Base-by-base conservation (phyloP, 2,329 filamentous ascomycete species). In the Neonectria hederae region DNA sequence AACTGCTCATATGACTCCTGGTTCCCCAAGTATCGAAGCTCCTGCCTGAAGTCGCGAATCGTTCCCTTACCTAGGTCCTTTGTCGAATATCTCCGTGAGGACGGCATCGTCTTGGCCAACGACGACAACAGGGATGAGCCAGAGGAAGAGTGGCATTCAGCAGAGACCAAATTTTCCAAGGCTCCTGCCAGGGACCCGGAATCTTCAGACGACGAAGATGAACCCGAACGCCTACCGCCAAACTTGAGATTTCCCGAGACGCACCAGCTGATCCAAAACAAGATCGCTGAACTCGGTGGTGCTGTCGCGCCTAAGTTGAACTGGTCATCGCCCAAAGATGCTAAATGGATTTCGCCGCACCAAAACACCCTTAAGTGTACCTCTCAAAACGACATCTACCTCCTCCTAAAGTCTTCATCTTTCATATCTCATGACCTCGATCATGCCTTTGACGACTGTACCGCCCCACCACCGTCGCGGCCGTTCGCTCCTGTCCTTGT, bases 271-370 rank as follows among this genome's bases (percentile, higher is more conserved):
- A 93, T 99, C 77, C 91, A 90, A 76, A 83, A 87, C 24, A 92
- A 87, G 45, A 97, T 99, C 66, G 80, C 84, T 13, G 91, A 94
- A 72, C 86, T 98, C 1, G 94, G 93, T 17, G 95, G 95, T 63
- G 89, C 90, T 65, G 94, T 97, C 9, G 90, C 92, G 2, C 96
- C 96, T 0, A 99, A 99, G 79, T 83, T 99, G 51, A 98, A 98
- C 82, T 99, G 96, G 96, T 97, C 94, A 6, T 90, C 94, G 4
- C 96, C 96, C 4, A 97, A 97, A 78, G 96, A 99, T 76, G 96
- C 96, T 9, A 93, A 92, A 22, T 97, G 94, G 91, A 97, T 99
- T 78, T 89, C 86, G 80, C 90, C 80, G 80, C 77, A 95, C 85
- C 79, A 90, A 73, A 99, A 99, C 79, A 97, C 92, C 51, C 91